phyloP scores from a whole-genome alignment of 176 grass and related monocot species.

The Rhynchospora pubera region DNA sequence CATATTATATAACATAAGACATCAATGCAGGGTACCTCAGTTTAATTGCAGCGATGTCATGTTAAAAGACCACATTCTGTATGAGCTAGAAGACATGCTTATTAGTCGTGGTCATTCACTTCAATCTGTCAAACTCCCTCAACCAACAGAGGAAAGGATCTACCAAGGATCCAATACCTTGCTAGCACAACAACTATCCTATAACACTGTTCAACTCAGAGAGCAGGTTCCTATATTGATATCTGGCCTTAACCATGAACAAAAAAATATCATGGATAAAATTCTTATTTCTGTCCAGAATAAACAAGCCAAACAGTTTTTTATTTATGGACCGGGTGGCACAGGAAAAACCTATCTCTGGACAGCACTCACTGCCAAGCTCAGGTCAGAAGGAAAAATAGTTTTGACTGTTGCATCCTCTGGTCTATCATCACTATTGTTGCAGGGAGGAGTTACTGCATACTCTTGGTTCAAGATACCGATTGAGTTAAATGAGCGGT shows the following conservation, averaged over 20 bases:
- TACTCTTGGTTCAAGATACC: too few relatives aligned
- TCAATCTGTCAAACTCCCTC: not conserved
- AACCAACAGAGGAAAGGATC: not conserved
- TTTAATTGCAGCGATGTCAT: not conserved
- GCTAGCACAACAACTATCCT: not conserved
- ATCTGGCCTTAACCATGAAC: not conserved
- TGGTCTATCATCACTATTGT: too few relatives aligned
- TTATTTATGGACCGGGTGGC: too few relatives aligned
- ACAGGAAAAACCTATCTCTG: too few relatives aligned
- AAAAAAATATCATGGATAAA: not conserved
- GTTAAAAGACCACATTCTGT: too few relatives aligned
- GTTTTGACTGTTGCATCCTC: too few relatives aligned
- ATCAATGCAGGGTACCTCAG: not conserved
- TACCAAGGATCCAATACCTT: conserved; percentile 4
- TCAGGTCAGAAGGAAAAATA: too few relatives aligned
- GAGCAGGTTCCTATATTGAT: not conserved
- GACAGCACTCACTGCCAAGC: too few relatives aligned
- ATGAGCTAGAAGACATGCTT: conserved; percentile 11
- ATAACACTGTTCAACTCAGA: not conserved
- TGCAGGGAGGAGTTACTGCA: too few relatives aligned
- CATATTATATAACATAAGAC: not conserved
- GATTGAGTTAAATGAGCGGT: too few relatives aligned
- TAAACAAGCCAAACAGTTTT: not conserved
- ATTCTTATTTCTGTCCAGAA: not conserved
- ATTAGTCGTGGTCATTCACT: not conserved